phyloP scores from a whole-genome alignment of 768 basidiomycete species.

The Glaciozyma antarctica region DNA sequence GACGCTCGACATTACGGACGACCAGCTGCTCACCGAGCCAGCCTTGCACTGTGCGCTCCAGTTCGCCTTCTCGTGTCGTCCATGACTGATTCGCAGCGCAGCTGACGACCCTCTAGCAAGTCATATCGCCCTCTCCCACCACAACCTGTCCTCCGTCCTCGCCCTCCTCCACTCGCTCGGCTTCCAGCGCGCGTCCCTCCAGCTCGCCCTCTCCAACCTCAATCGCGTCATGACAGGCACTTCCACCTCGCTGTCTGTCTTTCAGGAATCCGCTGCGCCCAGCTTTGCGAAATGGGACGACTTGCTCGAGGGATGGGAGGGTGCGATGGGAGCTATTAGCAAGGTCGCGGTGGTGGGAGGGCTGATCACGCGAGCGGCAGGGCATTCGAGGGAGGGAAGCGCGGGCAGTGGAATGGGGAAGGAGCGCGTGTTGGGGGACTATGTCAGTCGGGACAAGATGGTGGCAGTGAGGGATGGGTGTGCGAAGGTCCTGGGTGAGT shows the following conservation, averaged over 20 bases:
- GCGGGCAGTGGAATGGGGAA: slow-evolving; percentile 15
- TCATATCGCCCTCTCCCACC: slow-evolving; percentile 24
- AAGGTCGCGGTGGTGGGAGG: slow-evolving; percentile 27
- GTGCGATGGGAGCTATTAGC: slow-evolving; percentile 28
- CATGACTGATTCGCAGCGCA: not conserved
- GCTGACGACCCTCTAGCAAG: slow-evolving; percentile 21
- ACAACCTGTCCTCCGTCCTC: slow-evolving; percentile 25
- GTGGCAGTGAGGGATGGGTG: slow-evolving; percentile 31
- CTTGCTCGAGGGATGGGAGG: slow-evolving; percentile 28
- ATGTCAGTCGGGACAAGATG: slow-evolving; percentile 34
- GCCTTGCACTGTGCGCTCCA: slow-evolving; percentile 19
- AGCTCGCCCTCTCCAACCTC: slow-evolving; percentile 29
- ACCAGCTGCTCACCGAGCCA: slow-evolving; percentile 22
- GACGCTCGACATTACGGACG: slow-evolving; percentile 17
- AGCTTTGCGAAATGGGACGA: slow-evolving; percentile 18
- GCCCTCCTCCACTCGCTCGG: slow-evolving; percentile 27
- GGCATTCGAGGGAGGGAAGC: slow-evolving; percentile 8
- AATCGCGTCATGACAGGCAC: slow-evolving; percentile 30
- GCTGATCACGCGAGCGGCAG: not conserved
- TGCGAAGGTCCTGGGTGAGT: slow-evolving; percentile 26
- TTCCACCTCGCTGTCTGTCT: slow-evolving; percentile 14
- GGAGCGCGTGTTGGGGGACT: slow-evolving; percentile 32
- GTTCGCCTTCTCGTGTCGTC: not conserved
- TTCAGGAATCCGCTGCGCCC: slow-evolving; percentile 21
- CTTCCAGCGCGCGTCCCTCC: slow-evolving; percentile 26